Percentiles rank a stretch among this genome's conserved stretches.
These are phyloP conservation scores for Phytomonas sp. DNA, from an alignment of 208 protist genomes.

Conservation along the genomic window DNA sequence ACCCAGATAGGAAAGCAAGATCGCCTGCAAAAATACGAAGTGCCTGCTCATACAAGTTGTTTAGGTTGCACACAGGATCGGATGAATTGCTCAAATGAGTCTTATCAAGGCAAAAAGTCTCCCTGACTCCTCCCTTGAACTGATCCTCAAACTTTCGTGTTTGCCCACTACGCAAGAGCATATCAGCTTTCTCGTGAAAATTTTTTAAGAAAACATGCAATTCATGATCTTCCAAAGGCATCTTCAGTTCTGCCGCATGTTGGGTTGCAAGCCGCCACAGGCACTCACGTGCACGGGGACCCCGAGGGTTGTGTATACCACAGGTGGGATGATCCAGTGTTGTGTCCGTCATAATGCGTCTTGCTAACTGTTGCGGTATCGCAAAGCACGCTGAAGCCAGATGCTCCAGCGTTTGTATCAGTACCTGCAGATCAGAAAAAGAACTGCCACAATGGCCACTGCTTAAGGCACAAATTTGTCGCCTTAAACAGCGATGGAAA, in stretches of 20 bases:
- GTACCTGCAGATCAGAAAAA: background rate
- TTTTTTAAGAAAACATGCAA: background rate
- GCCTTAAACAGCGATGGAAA: background rate
- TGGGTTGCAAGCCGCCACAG: background rate
- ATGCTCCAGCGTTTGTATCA: background rate
- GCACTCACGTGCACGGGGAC: background rate
- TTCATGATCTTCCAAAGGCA: background rate
- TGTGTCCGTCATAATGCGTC: background rate
- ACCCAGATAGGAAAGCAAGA: background rate
- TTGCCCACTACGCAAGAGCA: background rate
- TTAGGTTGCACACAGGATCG: background rate
- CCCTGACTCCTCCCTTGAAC: background rate
- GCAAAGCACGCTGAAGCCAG: background rate
- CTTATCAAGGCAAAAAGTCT: background rate
- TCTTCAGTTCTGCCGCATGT: background rate
- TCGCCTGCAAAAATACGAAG: slow-evolving; percentile 1
- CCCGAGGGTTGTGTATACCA: background rate
- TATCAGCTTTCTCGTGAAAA: background rate
- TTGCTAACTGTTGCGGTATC: background rate
- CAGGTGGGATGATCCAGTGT: background rate
- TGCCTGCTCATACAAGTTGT: background rate
- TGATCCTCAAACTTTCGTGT: background rate
- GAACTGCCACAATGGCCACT: background rate
- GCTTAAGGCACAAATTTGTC: background rate
- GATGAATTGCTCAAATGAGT: background rate